Base-by-base conservation (phyloP, 2,329 filamentous ascomycete genomes). In the Fusarium pilosicola region DNA sequence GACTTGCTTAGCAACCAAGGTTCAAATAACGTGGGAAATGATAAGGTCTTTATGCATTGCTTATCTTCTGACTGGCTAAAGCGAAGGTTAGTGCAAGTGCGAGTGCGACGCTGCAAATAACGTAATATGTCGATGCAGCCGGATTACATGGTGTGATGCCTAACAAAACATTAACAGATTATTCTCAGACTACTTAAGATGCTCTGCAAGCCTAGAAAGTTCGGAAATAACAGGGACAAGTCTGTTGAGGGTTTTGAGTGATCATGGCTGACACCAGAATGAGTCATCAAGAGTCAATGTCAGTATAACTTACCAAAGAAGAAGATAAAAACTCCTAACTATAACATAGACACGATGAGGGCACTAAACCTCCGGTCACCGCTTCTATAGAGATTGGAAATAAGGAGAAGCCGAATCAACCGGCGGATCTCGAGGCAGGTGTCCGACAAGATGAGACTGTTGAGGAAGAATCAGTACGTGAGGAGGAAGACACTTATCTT, bases 401-500 rank as follows among this genome's bases (percentile, higher is more conserved):
- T 1, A 28, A 8, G 14, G 51, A 66, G 11, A 62, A 70, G 15
- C 14, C 8, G 1, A 15, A 22, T 18, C 4, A 28, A 0, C 26
- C 36, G 30, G 20, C 8, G 3, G 22, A 55, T 18, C 22, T 28
- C 6, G 65, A 62, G 30, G 8, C 34, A 10, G 42, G 32, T 1
- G 14, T 26, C 41, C 45, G 13, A 20, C 55, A 32, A 34, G 17
- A 34, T 7, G 15, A n/a, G 3, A 18, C 28, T 4, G 10, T 10
- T 14, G 24, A 36, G 6, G 20, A 14, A 4, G 55, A 36, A 18
- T 4, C 11, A 6, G 28, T n/a, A 9, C 55, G 38, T 1, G 28
- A 52, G 5, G 71, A 48, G 5, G 71, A 49, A 1, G 42, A 69
- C 9, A 52, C 9, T 6, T 72, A 76, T 26, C 62, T 76, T 4